phyloP scores from a whole-genome alignment of 768 basidiomycete genomes.

The Tephrocybe sp. region DNA sequence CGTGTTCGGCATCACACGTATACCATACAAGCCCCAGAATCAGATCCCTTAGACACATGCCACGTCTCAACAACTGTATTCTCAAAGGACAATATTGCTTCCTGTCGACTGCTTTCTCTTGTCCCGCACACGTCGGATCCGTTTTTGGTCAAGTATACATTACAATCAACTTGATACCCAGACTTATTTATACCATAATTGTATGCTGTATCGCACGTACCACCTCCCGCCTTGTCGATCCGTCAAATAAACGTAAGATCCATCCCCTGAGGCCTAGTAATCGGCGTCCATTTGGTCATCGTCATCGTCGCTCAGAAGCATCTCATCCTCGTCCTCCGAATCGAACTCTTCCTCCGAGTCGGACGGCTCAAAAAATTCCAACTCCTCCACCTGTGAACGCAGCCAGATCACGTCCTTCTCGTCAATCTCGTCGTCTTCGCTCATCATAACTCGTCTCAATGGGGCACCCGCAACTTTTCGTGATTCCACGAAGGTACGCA shows the following conservation, averaged over 20 bases:
- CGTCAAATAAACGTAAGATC: neutral
- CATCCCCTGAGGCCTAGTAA: neutral
- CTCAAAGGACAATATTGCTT: neutral
- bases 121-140: constrained; percentile 7
- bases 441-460: constrained; percentile 47
- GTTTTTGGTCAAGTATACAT: neutral
- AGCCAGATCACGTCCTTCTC: constrained; percentile 52
- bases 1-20: constrained; percentile 44
- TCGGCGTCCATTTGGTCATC: neutral
- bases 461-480: constrained; percentile 44
- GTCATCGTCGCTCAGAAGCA: neutral
- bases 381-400: constrained; percentile 43
- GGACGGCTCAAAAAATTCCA: constrained; percentile 61
- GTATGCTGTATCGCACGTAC: neutral
- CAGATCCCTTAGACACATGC: constrained; percentile 5
- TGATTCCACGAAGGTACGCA: constrained; percentile 46
- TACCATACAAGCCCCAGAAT: constrained; percentile 28
- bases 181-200: constrained; percentile 2
- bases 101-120: too few relatives aligned
- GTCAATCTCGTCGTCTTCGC: constrained; percentile 41
- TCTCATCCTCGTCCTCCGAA: constrained; percentile 16
- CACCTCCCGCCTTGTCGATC: neutral
- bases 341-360: constrained; percentile 43
- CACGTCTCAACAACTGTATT: constrained; percentile 3
- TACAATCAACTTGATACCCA: constrained; percentile 6